Evolutionary conservation across 768 basidiomycete genomes (phyloP), one percentile per base, ranked within the genome.

Genomic region (Candolleomyces eurysporus): DNA sequence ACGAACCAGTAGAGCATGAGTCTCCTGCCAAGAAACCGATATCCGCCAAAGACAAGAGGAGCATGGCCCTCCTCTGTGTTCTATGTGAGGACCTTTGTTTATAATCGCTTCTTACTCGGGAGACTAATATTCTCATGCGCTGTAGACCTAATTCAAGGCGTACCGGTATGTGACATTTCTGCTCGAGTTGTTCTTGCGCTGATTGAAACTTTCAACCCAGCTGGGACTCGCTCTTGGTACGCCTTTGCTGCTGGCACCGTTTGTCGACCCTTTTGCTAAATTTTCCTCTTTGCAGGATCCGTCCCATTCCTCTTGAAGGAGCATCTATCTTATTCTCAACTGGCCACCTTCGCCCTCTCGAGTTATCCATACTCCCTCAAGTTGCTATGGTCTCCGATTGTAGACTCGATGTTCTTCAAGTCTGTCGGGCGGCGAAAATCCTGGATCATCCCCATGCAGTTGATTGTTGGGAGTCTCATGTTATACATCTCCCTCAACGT

Each of bases 371-470:
- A 98, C 78, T 97, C 94, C 21, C 85, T 99, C 68, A 99, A 99
- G 77, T 75, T 99, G 63, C 74, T 98, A 65, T 98, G 96, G 96
- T 96, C 94, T 7, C 97, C 97, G 56, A 90, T 99, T 63, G 94
- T 99, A 58, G 97, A 99, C 70, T 92, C 96, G 2, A 79, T 90
- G 64, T 99, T 90, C 73, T 79, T 90, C 68, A 76, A 85, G 42
- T 88, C 85, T 46, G 66, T 96, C 63, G 97, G 97, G n/a, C 88
- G 97, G 54, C 83, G 97, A 64, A 99, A 98, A 75, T 95, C 93
- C 63, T 99, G 97, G 97, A 98, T 99, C 66, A 89, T 98, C 63
- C 97, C 97, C 48, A 97, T 99, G 83, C 97, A 99, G 72, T 72
- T 88, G 36, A 86, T 94, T 64, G 91, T 98, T 54, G 97, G 94